Conservation (phyloP, 2,329 filamentous ascomycete species). For the Trichoderma endophyticum region DNA sequence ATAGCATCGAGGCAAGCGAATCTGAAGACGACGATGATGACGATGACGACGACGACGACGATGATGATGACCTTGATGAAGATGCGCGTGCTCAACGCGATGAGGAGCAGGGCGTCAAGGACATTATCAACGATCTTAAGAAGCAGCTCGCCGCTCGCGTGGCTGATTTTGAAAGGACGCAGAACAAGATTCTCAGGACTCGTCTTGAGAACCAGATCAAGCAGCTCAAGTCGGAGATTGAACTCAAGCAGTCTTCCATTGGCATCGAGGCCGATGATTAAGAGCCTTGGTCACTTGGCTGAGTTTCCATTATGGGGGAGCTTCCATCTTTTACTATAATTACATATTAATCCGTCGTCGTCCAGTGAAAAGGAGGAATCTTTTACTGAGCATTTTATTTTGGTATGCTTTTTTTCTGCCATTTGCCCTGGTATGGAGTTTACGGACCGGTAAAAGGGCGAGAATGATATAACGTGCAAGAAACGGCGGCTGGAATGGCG, state of each 20-base stretch:
- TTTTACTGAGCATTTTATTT: not conserved
- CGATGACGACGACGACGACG: slow-evolving; percentile 38
- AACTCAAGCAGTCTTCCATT: slow-evolving; percentile 44
- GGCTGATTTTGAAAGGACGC: slow-evolving; percentile 42
- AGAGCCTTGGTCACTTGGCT: not conserved
- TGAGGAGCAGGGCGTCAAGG: slow-evolving; percentile 52
- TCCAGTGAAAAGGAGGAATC: not conserved
- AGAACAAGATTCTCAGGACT: slow-evolving; percentile 48
- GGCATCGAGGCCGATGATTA: slow-evolving; percentile 40
- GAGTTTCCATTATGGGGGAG: not conserved
- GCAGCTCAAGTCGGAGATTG: slow-evolving; percentile 44
- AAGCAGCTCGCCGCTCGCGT: slow-evolving; percentile 47
- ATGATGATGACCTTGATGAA: slow-evolving; percentile 53
- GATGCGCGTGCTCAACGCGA: slow-evolving; percentile 49
- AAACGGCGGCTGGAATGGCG: not conserved
- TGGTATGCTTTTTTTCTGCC: not conserved
- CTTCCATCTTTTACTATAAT: not conserved
- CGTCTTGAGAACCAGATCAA: slow-evolving; percentile 51
- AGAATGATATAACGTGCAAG: not conserved
- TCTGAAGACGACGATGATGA: slow-evolving; percentile 43
- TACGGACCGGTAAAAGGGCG: not conserved
- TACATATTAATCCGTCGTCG: not conserved
- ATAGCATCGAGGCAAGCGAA: slow-evolving; percentile 43
- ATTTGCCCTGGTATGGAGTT: slow-evolving; percentile 2
- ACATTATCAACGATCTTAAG: slow-evolving; percentile 53